phyloP scores from a whole-genome alignment of 106 monocot genomes.

The Allium sativum region DNA sequence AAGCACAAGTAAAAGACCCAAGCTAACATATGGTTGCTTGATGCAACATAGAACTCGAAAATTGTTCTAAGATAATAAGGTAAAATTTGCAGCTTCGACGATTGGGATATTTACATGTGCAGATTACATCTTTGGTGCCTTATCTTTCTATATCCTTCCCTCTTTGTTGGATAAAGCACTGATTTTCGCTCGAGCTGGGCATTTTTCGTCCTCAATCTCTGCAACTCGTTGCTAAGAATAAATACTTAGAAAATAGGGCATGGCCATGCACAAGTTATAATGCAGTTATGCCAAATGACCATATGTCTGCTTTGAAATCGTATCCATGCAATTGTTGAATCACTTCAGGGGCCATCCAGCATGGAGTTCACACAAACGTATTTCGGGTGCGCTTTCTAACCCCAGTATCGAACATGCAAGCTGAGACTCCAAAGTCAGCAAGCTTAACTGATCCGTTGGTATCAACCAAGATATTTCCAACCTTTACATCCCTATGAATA shows the following conservation, averaged over 20 bases:
- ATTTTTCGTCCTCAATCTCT: too few species aligned
- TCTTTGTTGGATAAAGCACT: too few species aligned
- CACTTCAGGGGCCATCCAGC: slow-evolving; percentile 99
- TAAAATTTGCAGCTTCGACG: too few species aligned
- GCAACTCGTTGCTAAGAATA: too few species aligned
- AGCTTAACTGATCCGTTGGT: slow-evolving; percentile 76
- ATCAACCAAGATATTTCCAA: slow-evolving; percentile 87
- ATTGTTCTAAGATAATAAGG: too few species aligned
- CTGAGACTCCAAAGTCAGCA: slow-evolving; percentile 92
- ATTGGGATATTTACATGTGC: too few species aligned
- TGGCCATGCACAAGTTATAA: slow-evolving; percentile 95
- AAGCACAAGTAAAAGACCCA: too few species aligned
- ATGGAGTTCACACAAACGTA: slow-evolving; percentile 95
- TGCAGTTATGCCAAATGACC: slow-evolving; percentile 95
- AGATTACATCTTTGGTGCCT: too few species aligned
- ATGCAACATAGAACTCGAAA: too few species aligned
- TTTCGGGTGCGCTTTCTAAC: slow-evolving; percentile 82
- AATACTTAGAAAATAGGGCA: slow-evolving; percentile 91
- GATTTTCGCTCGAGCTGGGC: too few species aligned
- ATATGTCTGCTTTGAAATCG: slow-evolving; percentile 98
- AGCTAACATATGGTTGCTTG: too few species aligned
- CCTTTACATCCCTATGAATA: slow-evolving; percentile 98
- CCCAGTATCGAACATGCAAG: slow-evolving; percentile 95
- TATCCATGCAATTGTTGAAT: slow-evolving; percentile 96
- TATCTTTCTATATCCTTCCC: too few species aligned